Base-by-base conservation (phyloP, 2,329 filamentous ascomycete genomes). In the Zasmidium angulare region DNA sequence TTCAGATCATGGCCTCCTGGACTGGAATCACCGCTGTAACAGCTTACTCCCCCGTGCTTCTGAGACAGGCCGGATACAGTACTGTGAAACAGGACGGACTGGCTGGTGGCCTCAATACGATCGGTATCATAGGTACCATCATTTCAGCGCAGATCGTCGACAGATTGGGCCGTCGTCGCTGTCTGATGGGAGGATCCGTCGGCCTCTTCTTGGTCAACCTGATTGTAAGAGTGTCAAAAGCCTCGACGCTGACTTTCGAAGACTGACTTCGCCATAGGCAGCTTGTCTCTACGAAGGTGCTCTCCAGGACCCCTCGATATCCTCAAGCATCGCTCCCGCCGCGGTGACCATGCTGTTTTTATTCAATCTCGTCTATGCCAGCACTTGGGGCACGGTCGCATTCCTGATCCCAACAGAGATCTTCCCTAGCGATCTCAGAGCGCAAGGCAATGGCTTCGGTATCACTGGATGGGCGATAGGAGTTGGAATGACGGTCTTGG, bases 391-490 rank as follows among this genome's bases (percentile, higher is more conserved):
- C 36, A 80, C 78, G 1, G 76, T 79, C 2, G 79, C 80, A 1
- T 83, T 29, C 26, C 26, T 29, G 7, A 24, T 23, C 26, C 9
- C 49, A 17, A 21, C 82, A 0, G 83, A 86, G 68, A 84, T 86
- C 58, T 86, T 82, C 72, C 79, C 83, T 1, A 81, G 78, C 17
- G 80, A 82, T 47, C 77, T 85, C 53, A 78, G 84, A 21, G 82
- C 83, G n/a, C 81, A 85, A 67, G 84, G 83, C 7, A 83, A 85
- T 66, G 82, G 81, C 7, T 84, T 86, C 63, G 81, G 80, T 19
- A 84, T 86, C 59, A 81, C 81, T 1, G 82, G 83, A 1, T 86
- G 84, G 83, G 82, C 84, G 19, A 78, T 84, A 58, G 84, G 82
- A 40, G 79, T 82, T 9, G 82, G 82, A 19, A 55, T 36, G 79